Conservation (phyloP, 805 yeast species). For the Alloascoidea hylecoeti region DNA sequence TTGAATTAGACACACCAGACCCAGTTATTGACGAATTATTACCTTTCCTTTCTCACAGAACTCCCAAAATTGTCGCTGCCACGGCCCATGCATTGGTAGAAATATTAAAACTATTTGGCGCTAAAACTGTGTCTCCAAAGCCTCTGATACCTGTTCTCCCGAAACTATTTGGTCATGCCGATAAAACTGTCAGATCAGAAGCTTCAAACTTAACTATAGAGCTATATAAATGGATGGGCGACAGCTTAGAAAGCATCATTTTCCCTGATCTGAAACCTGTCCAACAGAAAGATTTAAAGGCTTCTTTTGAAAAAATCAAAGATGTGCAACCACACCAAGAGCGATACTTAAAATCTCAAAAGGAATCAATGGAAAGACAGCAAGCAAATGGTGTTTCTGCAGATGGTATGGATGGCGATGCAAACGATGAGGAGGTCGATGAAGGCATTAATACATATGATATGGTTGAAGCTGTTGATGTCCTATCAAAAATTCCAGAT, state of each 20-base stretch:
- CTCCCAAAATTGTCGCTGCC: slow-evolving; percentile 72
- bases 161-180: slow-evolving; percentile 72
- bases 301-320: slow-evolving; percentile 43
- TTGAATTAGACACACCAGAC: slow-evolving; percentile 55
- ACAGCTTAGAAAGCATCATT: slow-evolving; percentile 37
- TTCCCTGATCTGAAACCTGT: slow-evolving; percentile 75
- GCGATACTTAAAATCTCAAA: slow-evolving; percentile 40
- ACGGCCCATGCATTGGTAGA: slow-evolving; percentile 40
- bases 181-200: slow-evolving; percentile 72
- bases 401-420: slow-evolving; percentile 11
- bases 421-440: slow-evolving; percentile 22
- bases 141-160: slow-evolving; percentile 43
- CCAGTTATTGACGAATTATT: slow-evolving; percentile 52
- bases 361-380: slow-evolving; percentile 21
- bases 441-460: slow-evolving; percentile 62
- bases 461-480: slow-evolving; percentile 53
- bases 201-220: slow-evolving; percentile 57
- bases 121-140: slow-evolving; percentile 43
- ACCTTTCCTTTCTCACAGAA: slow-evolving; percentile 44
- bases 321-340: slow-evolving; percentile 25
- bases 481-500: slow-evolving; percentile 49
- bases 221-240: slow-evolving; percentile 64
- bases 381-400: slow-evolving; percentile 9
- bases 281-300: slow-evolving; percentile 73
- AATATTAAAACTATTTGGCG: slow-evolving; percentile 48